Evolutionary conservation across 345 rosid species (phyloP).

Genomic region (Capsella bursapastoris): DNA sequence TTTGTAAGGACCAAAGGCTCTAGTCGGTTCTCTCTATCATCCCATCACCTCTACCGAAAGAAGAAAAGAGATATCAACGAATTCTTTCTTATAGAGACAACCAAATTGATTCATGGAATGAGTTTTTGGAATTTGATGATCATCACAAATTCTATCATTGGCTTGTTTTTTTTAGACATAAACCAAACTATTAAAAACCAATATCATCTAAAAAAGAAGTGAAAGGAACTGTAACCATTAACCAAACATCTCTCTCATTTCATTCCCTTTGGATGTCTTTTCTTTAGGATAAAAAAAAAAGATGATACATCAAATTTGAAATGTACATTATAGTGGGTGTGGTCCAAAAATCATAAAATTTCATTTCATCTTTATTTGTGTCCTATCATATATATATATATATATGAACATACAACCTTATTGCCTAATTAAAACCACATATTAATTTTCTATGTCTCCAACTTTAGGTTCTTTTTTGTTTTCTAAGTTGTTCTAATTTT

Average conservation of each 20-base stretch:
- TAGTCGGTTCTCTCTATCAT: slow-evolving; percentile 32
- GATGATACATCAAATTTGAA: slow-evolving; percentile 37
- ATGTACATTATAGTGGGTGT: slow-evolving; percentile 27
- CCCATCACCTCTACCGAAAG: slow-evolving; percentile 40
- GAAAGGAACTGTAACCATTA: slow-evolving; percentile 27
- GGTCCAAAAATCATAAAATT: slow-evolving; percentile 37
- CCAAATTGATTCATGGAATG: slow-evolving; percentile 30
- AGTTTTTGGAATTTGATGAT: slow-evolving; percentile 30
- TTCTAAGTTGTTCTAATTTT: background rate
- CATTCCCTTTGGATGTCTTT: slow-evolving; percentile 39
- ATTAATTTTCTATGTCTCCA: slow-evolving; percentile 19
- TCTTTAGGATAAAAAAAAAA: slow-evolving; percentile 2
- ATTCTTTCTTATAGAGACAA: slow-evolving; percentile 27
- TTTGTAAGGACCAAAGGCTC: slow-evolving; percentile 43
- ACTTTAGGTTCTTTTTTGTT: slow-evolving; percentile 15
- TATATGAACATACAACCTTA: slow-evolving; percentile 16
- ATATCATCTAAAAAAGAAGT: background rate
- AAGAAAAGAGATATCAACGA: slow-evolving; percentile 21
- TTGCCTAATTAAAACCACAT: slow-evolving; percentile 34
- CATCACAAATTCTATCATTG: slow-evolving; percentile 11
- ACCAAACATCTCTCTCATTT: slow-evolving; percentile 36
- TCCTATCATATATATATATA: slow-evolving; percentile 16
- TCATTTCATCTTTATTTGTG: slow-evolving; percentile 27
- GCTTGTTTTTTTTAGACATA: slow-evolving; percentile 21
- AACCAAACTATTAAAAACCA: slow-evolving; percentile 23